These are phyloP conservation scores for Talaromyces sp. DNA, from an alignment of 2,329 filamentous ascomycete genomes.

Conservation along the genomic window DNA sequence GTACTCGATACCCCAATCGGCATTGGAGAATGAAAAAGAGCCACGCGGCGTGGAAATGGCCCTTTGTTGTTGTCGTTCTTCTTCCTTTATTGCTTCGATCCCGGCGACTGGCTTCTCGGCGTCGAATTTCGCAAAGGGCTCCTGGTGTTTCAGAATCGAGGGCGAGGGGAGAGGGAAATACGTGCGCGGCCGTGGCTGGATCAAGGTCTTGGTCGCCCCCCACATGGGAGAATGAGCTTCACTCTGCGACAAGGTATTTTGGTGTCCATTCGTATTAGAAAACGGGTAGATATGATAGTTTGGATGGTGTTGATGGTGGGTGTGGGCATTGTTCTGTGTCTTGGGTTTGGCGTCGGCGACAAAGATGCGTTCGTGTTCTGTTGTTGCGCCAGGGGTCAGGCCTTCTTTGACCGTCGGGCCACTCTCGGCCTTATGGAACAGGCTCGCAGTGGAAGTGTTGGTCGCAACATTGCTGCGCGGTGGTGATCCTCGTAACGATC, in stretches of 20 bases:
- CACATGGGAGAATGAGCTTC: conserved; percentile 73
- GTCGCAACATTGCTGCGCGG: background rate
- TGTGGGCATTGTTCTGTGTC: conserved; percentile 8
- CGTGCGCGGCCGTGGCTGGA: conserved; percentile 73
- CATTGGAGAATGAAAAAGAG: conserved; percentile 59
- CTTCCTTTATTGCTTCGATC: conserved; percentile 16
- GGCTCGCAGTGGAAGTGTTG: conserved; percentile 22
- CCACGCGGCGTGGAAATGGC: conserved; percentile 45
- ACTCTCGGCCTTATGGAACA: conserved; percentile 27
- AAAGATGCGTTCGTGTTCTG: conserved; percentile 39
- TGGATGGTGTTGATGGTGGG: background rate
- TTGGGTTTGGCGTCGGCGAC: conserved; percentile 20
- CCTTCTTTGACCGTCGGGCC: conserved; percentile 17
- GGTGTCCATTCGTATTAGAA: conserved; percentile 28
- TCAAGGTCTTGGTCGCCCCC: conserved; percentile 60
- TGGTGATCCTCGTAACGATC: conserved; percentile 1
- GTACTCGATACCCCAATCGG: conserved; percentile 75
- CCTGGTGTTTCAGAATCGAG: conserved; percentile 65
- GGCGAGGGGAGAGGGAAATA: conserved; percentile 65
- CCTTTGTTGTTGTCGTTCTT: conserved; percentile 18
- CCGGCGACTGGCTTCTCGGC: conserved; percentile 11
- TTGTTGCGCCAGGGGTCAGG: conserved; percentile 37
- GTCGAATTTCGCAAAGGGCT: conserved; percentile 24
- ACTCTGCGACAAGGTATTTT: conserved; percentile 57
- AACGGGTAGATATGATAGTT: conserved; percentile 23